phyloP scores from a whole-genome alignment of 306 rosid genomes.

The Cicer arietinum region DNA sequence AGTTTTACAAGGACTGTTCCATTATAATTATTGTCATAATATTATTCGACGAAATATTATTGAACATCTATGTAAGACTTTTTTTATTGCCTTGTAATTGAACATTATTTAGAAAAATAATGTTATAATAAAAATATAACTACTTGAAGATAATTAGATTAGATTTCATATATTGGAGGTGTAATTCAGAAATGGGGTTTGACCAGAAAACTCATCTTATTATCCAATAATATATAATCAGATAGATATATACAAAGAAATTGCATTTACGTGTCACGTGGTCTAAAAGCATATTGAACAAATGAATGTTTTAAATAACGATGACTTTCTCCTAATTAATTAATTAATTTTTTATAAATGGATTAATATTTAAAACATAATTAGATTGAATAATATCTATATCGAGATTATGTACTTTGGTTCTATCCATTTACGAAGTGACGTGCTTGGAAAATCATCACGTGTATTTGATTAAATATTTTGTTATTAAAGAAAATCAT shows the following conservation, averaged over 20 bases:
- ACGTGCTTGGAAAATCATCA: background rate
- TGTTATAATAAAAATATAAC: background rate
- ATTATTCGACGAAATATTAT: no score
- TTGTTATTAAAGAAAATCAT: background rate
- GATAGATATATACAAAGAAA: conserved; percentile 15
- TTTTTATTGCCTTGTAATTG: no score
- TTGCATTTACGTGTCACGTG: conserved; percentile 11
- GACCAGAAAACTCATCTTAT: conserved; percentile 24
- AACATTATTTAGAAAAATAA: no score
- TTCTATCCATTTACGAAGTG: background rate
- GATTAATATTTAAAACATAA: background rate
- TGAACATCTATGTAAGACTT: no score
- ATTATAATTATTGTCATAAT: no score
- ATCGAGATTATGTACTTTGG: background rate
- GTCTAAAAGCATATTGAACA: background rate
- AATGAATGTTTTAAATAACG: background rate
- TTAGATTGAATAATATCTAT: background rate
- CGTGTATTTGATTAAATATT: background rate
- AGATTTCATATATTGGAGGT: background rate
- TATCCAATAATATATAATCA: conserved; percentile 34
- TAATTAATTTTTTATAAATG: background rate
- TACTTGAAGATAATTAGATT: no score
- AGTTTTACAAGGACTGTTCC: no score
- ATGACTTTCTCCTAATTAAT: background rate
- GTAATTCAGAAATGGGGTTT: conserved; percentile 20